Conservation (phyloP, 2,329 filamentous ascomycete genomes). For the Colletotrichum chrysophilum region DNA sequence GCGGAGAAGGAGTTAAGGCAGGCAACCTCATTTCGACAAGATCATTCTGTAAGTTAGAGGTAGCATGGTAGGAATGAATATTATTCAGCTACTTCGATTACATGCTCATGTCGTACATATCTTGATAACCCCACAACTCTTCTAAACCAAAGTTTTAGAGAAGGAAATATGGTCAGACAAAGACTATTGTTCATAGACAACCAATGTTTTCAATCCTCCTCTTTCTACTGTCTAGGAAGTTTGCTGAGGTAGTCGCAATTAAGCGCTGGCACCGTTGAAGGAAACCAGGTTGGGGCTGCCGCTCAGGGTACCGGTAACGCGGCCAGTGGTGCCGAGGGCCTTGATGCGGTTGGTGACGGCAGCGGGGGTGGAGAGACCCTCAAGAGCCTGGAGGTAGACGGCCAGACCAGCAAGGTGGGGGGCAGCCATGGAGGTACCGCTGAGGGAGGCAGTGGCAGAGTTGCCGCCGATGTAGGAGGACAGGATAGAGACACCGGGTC, state of each 20-base stretch:
- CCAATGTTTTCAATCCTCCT: not conserved
- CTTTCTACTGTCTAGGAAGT: not conserved
- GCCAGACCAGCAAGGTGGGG: constrained; percentile 68
- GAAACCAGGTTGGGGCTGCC: constrained; percentile 50
- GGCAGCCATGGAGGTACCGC: constrained; percentile 67
- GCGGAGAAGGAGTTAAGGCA: too few relatives aligned
- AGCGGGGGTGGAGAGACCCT: constrained; percentile 44
- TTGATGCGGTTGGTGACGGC: constrained; percentile 46
- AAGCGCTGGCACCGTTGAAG: constrained; percentile 46
- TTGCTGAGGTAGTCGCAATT: not conserved
- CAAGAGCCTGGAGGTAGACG: constrained; percentile 57
- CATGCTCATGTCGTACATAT: not conserved
- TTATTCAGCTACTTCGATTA: not conserved
- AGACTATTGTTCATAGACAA: not conserved
- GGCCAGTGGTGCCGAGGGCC: constrained; percentile 43
- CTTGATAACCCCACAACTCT: not conserved
- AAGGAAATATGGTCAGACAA: not conserved
- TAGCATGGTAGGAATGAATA: not conserved
- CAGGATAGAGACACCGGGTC: constrained; percentile 50
- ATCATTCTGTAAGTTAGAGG: too few relatives aligned
- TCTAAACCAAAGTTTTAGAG: not conserved
- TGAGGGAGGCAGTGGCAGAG: constrained; percentile 50
- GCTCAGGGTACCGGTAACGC: constrained; percentile 35
- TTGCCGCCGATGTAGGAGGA: constrained; percentile 50
- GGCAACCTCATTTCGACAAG: too few relatives aligned